Conservation (phyloP, 805 yeast species). For the Metschnikowia bowlesiae region DNA sequence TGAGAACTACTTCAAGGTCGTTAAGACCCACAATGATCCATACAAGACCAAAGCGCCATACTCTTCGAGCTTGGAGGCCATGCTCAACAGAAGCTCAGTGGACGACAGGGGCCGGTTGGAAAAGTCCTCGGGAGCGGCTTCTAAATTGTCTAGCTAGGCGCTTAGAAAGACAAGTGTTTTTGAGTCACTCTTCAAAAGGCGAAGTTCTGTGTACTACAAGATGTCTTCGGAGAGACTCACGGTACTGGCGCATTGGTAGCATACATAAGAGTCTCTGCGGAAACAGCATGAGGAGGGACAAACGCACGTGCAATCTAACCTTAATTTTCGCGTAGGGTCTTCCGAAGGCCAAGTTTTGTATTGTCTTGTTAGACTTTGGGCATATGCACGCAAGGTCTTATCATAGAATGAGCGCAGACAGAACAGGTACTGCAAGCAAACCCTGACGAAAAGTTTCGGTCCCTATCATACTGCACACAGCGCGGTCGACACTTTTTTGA, state of each 20-base stretch:
- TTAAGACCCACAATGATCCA: slow-evolving; percentile 16
- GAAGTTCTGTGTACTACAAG: not conserved
- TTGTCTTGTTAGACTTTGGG: not conserved
- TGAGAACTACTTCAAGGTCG: slow-evolving; percentile 18
- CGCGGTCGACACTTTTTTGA: not conserved
- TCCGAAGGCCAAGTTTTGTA: not conserved
- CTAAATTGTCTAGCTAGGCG: slow-evolving; percentile 12
- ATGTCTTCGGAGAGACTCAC: not conserved
- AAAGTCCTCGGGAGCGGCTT: slow-evolving; percentile 6
- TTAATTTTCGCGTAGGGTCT: not conserved
- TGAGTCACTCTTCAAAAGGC: not conserved
- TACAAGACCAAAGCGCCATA: slow-evolving; percentile 19
- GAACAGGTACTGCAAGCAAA: not conserved
- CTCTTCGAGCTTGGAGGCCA: slow-evolving; percentile 16
- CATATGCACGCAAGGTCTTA: not conserved
- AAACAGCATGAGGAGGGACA: too few relatives aligned
- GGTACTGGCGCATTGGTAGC: too few relatives aligned
- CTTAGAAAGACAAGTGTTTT: not conserved
- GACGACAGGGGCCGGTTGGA: slow-evolving; percentile 13
- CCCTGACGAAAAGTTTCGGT: too few relatives aligned
- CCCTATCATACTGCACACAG: not conserved
- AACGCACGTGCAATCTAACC: not conserved
- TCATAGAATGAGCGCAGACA: not conserved
- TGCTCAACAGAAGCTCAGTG: slow-evolving; percentile 15
- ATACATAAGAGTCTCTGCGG: too few relatives aligned